Evolutionary conservation across 208 protist species (phyloP).

Genomic region (Leishmania major): DNA sequence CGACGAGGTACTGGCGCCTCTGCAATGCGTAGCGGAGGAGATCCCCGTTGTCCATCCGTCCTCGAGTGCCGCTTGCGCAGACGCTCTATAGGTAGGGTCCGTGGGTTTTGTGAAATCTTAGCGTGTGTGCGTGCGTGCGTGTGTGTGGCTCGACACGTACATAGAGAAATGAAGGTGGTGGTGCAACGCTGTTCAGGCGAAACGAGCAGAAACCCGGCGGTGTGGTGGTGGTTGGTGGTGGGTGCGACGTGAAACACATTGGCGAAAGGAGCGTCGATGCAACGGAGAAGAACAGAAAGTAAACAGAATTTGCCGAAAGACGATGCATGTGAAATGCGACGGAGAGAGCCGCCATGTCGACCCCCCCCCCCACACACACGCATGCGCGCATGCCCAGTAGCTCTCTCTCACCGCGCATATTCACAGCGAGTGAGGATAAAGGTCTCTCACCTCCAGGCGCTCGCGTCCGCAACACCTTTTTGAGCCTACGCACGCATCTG

Average conservation of each 20-base stretch:
- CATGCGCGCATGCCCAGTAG: too few species aligned
- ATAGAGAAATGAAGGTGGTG: neutral
- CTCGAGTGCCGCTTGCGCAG: neutral
- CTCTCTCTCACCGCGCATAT: too few species aligned
- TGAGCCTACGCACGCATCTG: neutral
- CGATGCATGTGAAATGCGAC: neutral
- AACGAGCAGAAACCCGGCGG: neutral
- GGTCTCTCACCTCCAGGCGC: too few species aligned
- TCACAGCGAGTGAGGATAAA: too few species aligned
- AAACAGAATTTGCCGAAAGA: neutral
- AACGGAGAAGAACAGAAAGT: neutral
- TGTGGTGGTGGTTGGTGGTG: neutral
- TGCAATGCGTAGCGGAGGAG: conserved; percentile 33
- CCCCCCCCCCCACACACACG: neutral
- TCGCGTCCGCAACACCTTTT: neutral
- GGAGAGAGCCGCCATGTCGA: neutral
- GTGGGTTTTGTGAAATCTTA: neutral
- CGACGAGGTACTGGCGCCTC: conserved; percentile 24
- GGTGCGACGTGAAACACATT: neutral
- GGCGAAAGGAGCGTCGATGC: neutral
- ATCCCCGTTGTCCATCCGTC: conserved; percentile 19
- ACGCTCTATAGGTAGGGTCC: neutral
- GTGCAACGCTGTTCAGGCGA: neutral
- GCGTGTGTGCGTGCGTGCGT: neutral
- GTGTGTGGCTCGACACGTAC: neutral